Evolutionary conservation across 495 filamentous ascomycete species (phyloP).

Genomic region (Podospora pseudocomata): DNA sequence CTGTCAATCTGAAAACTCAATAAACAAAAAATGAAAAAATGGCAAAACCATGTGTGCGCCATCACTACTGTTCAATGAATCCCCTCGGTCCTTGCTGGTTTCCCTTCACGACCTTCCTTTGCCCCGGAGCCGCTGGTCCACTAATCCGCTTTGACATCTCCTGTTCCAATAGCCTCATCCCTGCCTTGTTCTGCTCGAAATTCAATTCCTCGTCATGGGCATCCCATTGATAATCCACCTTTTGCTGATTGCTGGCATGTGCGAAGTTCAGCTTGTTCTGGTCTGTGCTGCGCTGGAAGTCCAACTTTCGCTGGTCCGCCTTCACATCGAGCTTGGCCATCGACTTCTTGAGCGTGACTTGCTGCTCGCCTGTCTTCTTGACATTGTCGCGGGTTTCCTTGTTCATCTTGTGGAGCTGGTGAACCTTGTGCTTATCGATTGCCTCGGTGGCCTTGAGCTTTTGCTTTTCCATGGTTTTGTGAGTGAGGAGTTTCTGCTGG

Average conservation of each 20-base stretch:
- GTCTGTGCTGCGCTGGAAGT: background rate
- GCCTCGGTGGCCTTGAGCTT: background rate
- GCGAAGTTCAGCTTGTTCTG: too few relatives aligned
- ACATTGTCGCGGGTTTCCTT: background rate
- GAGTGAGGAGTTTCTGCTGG: background rate
- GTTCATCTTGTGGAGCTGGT: background rate
- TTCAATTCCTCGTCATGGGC: background rate
- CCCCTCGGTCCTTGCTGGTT: too few relatives aligned
- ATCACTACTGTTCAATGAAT: background rate
- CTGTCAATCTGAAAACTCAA: background rate
- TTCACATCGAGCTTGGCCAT: background rate
- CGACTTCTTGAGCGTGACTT: background rate
- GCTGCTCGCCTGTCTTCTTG: background rate
- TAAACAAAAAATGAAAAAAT: too few relatives aligned
- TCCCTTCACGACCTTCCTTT: background rate
- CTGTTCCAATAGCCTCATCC: background rate
- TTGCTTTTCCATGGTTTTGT: background rate
- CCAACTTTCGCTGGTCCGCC: background rate
- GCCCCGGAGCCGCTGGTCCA: background rate
- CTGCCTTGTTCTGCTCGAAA: background rate
- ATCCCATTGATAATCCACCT: background rate
- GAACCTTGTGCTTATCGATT: background rate
- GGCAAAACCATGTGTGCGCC: too few relatives aligned
- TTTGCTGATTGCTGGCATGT: background rate
- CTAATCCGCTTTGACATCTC: background rate